Conservation (phyloP, 2,329 filamentous ascomycete genomes). For the Capronia epimyces region DNA sequence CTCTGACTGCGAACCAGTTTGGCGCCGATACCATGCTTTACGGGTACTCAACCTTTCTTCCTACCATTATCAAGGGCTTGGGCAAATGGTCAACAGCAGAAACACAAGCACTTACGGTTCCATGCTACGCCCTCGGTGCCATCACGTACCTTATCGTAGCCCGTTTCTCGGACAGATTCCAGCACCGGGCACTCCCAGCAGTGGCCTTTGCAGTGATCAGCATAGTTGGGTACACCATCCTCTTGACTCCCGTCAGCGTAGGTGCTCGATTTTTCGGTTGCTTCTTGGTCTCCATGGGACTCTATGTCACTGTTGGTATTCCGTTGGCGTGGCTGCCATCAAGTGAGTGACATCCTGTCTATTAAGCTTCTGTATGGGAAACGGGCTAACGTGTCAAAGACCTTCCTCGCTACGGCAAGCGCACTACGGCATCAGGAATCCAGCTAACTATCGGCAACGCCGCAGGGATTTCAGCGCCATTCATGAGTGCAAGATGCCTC, state of each 20-base stretch:
- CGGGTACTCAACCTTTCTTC: slow-evolving; percentile 70
- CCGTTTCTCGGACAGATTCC: slow-evolving; percentile 61
- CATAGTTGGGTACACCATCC: slow-evolving; percentile 62
- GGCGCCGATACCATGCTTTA: slow-evolving; percentile 72
- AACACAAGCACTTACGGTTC: slow-evolving; percentile 71
- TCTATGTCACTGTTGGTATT: slow-evolving; percentile 58
- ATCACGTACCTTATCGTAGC: slow-evolving; percentile 63
- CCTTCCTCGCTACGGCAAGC: slow-evolving; percentile 67
- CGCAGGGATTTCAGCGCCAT: slow-evolving; percentile 67
- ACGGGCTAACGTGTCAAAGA: slow-evolving; percentile 57
- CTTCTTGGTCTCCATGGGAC: slow-evolving; percentile 66
- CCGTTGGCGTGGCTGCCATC: slow-evolving; percentile 50
- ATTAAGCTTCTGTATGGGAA: slow-evolving; percentile 30
- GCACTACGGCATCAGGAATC: slow-evolving; percentile 61
- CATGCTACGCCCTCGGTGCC: slow-evolving; percentile 69
- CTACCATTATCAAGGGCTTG: slow-evolving; percentile 69
- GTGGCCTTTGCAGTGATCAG: slow-evolving; percentile 59
- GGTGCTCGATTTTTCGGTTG: slow-evolving; percentile 70
- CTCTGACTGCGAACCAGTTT: slow-evolving; percentile 46
- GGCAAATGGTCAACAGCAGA: slow-evolving; percentile 59
- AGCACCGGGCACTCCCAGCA: slow-evolving; percentile 60
- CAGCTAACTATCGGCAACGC: slow-evolving; percentile 54
- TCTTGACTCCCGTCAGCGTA: slow-evolving; percentile 56
- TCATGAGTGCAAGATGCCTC: slow-evolving; percentile 44
- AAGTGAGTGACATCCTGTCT: slow-evolving; percentile 12